Evolutionary conservation across 306 rosid species (phyloP).

Genomic region (Corylus heterophylla): DNA sequence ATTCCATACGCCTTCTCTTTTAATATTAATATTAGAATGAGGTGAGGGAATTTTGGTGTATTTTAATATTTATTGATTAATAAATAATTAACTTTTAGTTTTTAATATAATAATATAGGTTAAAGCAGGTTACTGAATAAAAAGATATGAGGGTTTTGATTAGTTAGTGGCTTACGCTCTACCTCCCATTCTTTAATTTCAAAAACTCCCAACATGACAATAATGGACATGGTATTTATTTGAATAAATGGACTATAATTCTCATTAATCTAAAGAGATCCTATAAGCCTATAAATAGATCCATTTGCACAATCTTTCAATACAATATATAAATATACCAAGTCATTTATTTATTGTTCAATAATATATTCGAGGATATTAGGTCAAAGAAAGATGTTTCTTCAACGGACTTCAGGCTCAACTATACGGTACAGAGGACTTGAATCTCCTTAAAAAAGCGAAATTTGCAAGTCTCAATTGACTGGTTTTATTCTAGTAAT

Average conservation of each 20-base stretch:
- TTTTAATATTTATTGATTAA: background rate
- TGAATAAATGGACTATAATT: background rate
- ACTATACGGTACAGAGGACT: background rate
- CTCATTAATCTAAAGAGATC: background rate
- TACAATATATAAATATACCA: background rate
- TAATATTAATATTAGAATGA: too few relatives aligned
- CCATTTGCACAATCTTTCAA: background rate
- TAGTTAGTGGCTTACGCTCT: background rate
- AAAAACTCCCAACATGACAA: background rate
- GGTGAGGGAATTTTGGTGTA: background rate
- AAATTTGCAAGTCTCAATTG: background rate
- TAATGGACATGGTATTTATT: background rate
- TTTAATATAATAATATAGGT: background rate
- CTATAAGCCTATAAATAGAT: background rate
- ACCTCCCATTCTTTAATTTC: background rate
- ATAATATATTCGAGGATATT: too few relatives aligned
- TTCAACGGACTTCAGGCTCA: background rate
- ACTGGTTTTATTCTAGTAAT: background rate
- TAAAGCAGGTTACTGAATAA: background rate
- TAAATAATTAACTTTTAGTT: background rate
- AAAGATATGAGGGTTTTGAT: background rate
- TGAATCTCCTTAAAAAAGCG: background rate
- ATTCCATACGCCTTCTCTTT: too few relatives aligned
- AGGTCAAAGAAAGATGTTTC: background rate
- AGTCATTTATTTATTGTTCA: background rate